Percentiles rank a stretch among this genome's conserved stretches.
These are phyloP conservation scores for Cryptococcus sp. DNA, from an alignment of 1,284 basidiomycete genomes.

Conservation along the genomic window DNA sequence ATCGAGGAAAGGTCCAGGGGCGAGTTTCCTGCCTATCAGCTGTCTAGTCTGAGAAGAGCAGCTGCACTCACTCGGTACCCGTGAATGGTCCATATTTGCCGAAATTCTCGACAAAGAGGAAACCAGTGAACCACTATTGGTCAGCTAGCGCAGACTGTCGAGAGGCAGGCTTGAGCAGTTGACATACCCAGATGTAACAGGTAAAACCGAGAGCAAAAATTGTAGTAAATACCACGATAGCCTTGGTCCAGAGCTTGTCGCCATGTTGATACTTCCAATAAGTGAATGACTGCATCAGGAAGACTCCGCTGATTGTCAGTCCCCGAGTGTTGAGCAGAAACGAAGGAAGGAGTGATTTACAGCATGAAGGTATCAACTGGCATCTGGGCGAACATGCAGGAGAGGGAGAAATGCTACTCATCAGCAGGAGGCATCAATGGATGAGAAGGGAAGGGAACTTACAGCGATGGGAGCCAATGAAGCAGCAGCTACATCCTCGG, in stretches of 20 bases:
- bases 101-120: slow-evolving; percentile 25
- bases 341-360: not conserved
- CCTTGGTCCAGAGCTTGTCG: slow-evolving; percentile 17
- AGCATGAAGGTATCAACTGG: slow-evolving; percentile 12
- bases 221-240: slow-evolving; percentile 11
- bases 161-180: not conserved
- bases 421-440: not conserved
- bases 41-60: not conserved
- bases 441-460: not conserved
- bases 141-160: not conserved
- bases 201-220: not conserved
- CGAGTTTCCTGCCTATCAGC: slow-evolving; percentile 1
- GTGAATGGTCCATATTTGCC: slow-evolving; percentile 4
- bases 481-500: not conserved
- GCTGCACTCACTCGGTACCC: not conserved
- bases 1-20: not conserved
- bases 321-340: not conserved
- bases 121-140: slow-evolving; percentile 15
- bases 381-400: slow-evolving; percentile 12
- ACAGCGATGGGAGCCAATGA: not conserved
- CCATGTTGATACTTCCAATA: not conserved
- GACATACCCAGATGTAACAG: not conserved
- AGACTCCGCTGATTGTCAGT: not conserved
- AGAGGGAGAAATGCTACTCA: not conserved
- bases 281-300: not conserved